Base-by-base conservation (phyloP, 73 alveolate species). In the Uronychia binucleata region DNA sequence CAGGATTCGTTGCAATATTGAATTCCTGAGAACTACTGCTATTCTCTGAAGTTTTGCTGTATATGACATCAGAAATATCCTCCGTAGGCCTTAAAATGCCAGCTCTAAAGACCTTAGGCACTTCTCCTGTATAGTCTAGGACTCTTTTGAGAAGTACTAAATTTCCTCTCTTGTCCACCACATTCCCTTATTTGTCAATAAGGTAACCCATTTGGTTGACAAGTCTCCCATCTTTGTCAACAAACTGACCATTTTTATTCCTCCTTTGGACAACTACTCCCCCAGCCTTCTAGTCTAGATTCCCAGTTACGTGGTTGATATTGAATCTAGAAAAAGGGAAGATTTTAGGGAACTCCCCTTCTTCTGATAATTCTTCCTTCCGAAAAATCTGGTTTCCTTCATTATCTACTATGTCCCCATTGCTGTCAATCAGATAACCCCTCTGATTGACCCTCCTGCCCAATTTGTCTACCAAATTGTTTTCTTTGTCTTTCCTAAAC, bases 91-190 rank as follows among this genome's bases (percentile, higher is more conserved):
- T 75, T 59, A 88, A 30, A 0, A 88, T 77, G 27, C 94, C 94
- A 31, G 89, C 67, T 57, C 94, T 74, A 67, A 88, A 88, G 0
- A 88, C 87, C 57, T 78, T 79, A 30, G 94, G 94, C 26, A 88
- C 77, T 14, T 88, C 94, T 5, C 94, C 94, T 58, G 83, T 91
- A 13, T 79, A 75, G n/a, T 88, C 90, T 1, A 88, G 76, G 28
- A 88, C 35, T 27, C 31, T 30, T 58, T 83, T 82, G 59, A 30
- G 33, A 30, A 88, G 83, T n/a, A 88, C 90, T 59, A 32, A 32
- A 28, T 46, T 26, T 26, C 91, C 91, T 11, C 81, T 75, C 78
- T 88, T 77, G 77, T 80, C 88, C 26, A 83, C 59, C 26, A 88
- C 77, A 33, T 88, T 83, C 33, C 85, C 94, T 30, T 74, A 28